Conservation (phyloP, 805 yeast genomes). For the Metschnikowia noctiluminum region DNA sequence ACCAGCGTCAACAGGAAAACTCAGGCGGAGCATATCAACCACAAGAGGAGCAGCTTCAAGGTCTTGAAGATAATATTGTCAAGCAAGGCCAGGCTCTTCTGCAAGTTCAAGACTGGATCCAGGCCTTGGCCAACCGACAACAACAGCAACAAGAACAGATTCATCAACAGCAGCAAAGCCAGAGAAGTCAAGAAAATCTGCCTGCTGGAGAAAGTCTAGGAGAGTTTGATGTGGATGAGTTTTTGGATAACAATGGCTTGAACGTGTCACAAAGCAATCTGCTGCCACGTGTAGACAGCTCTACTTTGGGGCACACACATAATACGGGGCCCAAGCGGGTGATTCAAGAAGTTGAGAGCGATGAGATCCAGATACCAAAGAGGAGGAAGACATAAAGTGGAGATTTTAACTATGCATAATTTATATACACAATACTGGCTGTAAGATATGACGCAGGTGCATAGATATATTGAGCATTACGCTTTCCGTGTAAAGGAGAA, state of each 20-base stretch:
- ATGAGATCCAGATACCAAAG: constrained; percentile 1
- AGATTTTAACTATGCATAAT: no score
- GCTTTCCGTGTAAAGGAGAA: constrained; percentile 14
- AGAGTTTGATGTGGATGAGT: constrained; percentile 35
- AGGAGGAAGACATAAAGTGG: not conserved
- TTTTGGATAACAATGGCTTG: constrained; percentile 18
- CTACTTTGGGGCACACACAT: not conserved
- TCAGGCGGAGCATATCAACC: not conserved
- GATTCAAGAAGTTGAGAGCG: constrained; percentile 13
- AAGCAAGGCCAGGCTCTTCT: constrained; percentile 51
- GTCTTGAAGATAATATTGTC: constrained; percentile 45
- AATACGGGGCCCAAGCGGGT: constrained; percentile 6
- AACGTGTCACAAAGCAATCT: constrained; percentile 1
- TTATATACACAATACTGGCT: not conserved
- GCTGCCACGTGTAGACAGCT: not conserved
- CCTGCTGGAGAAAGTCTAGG: constrained; percentile 15
- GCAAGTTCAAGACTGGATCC: constrained; percentile 58
- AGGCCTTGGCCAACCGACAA: constrained; percentile 21
- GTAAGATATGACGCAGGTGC: no score
- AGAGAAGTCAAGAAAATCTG: constrained; percentile 6
- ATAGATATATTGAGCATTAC: not conserved
- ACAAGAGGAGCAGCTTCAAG: constrained; percentile 19
- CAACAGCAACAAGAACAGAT: constrained; percentile 20
- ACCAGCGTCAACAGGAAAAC: not conserved
- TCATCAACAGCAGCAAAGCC: constrained; percentile 14